Percentiles rank a stretch among this genome's conserved stretches.
These are phyloP conservation scores for Yarrowia sp. DNA, from an alignment of 805 yeast genomes.

Conservation along the genomic window DNA sequence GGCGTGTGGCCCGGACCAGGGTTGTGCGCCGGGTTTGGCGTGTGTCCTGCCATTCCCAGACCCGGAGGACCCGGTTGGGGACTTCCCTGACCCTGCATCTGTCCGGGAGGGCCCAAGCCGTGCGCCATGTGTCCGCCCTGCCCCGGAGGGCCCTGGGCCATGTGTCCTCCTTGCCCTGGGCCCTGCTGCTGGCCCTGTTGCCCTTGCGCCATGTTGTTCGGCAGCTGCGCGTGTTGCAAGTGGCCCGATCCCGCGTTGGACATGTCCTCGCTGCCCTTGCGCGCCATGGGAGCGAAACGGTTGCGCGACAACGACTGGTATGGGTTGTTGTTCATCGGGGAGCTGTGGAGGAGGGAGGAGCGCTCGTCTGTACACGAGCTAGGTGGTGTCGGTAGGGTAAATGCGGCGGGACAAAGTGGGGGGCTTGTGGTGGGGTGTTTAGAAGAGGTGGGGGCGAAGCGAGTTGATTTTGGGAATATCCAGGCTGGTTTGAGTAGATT, in stretches of 20 bases:
- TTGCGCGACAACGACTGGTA: constrained; percentile 26
- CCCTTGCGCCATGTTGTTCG: not conserved
- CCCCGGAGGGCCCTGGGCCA: no score
- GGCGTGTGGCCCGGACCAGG: not conserved
- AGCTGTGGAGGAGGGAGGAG: not conserved
- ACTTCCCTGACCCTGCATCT: not conserved
- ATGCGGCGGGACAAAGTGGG: not conserved
- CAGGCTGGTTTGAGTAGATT: no score
- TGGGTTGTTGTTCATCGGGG: constrained; percentile 17
- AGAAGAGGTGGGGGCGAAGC: not conserved
- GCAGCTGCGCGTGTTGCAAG: constrained; percentile 19
- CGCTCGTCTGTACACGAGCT: not conserved
- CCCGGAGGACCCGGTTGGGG: constrained; percentile 2
- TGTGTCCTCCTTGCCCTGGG: no score
- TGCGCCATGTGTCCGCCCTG: no score
- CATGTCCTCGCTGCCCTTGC: constrained; percentile 22
- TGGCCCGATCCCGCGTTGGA: constrained; percentile 12
- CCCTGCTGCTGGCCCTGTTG: not conserved
- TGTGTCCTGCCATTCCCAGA: not conserved
- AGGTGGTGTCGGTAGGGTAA: constrained; percentile 3
- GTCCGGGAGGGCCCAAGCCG: no score
- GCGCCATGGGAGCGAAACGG: constrained; percentile 15
- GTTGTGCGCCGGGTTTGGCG: not conserved
- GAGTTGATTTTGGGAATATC: no score
- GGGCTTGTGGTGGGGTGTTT: not conserved